A percentile compares a stretch with the other conserved stretches of the same genome.
phyloP scores from a whole-genome alignment of 2,329 filamentous ascomycete genomes.

The Epichloe coenophiala region DNA sequence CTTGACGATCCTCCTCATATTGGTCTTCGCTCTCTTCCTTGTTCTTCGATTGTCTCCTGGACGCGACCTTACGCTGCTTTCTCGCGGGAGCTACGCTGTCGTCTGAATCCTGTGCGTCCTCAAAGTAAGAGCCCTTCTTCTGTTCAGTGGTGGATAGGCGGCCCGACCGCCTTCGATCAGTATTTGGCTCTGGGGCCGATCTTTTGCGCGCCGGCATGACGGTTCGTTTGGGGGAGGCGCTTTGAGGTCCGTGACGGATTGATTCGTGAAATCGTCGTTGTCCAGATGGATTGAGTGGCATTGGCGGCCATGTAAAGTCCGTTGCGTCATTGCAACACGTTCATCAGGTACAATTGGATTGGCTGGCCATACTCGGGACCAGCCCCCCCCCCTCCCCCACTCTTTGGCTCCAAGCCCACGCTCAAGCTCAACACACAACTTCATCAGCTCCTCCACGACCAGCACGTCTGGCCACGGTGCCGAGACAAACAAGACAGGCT shows the following conservation, averaged over 20 bases:
- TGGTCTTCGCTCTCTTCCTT: constrained; percentile 10
- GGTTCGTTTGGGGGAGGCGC: not conserved
- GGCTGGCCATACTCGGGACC: too few relatives aligned
- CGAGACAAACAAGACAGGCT: too few relatives aligned
- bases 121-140: constrained; percentile 42
- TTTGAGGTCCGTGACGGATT: not conserved
- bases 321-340: constrained; percentile 3
- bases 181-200: not conserved
- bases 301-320: not conserved
- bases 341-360: not conserved
- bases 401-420: not conserved
- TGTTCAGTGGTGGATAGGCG: constrained; percentile 30
- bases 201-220: constrained; percentile 3
- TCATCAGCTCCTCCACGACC: not conserved
- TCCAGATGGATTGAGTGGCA: not conserved
- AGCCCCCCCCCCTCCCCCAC: too few relatives aligned
- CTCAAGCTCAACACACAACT: too few relatives aligned
- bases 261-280: not conserved
- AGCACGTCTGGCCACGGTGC: too few relatives aligned
- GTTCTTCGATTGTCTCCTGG: constrained; percentile 8
- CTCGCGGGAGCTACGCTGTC: constrained; percentile 9
- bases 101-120: constrained; percentile 11
- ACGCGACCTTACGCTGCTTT: constrained; percentile 16
- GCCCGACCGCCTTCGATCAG: constrained; percentile 29
- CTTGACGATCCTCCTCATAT: constrained; percentile 13